Conservation (phyloP, 441 rosid species). For the Macaranga tanarius region DNA sequence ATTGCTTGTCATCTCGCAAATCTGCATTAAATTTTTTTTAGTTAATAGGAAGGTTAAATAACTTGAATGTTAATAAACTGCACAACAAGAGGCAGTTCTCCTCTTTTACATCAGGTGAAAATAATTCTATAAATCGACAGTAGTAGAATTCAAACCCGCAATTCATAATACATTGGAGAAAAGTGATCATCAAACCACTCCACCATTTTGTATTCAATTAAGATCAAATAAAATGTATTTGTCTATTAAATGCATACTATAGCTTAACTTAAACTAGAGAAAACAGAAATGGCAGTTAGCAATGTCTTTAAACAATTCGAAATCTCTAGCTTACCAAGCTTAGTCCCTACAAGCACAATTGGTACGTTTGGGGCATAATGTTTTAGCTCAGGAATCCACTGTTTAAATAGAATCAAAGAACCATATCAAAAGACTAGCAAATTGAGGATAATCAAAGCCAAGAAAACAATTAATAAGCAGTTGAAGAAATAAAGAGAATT, state of each 20-base stretch:
- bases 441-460: background rate
- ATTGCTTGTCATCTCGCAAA: slow-evolving; percentile 72
- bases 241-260: background rate
- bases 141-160: no score
- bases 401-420: slow-evolving; percentile 1
- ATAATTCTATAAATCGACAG: no score
- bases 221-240: background rate
- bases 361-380: slow-evolving; percentile 88
- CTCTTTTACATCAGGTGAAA: no score
- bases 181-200: no score
- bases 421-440: background rate
- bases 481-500: background rate
- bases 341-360: slow-evolving; percentile 85
- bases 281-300: no score
- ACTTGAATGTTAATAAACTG: no score
- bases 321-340: slow-evolving; percentile 49
- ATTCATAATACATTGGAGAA: no score
- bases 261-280: no score
- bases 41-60: no score
- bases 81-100: no score
- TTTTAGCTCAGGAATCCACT: slow-evolving; percentile 94
- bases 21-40: no score
- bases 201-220: no score
- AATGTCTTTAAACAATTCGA: background rate
- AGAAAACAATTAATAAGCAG: background rate